A percentile compares a stretch with the other conserved stretches of the same genome.
Conservation (phyloP, 768 basidiomycete genomes). For the Serendipita indica region DNA sequence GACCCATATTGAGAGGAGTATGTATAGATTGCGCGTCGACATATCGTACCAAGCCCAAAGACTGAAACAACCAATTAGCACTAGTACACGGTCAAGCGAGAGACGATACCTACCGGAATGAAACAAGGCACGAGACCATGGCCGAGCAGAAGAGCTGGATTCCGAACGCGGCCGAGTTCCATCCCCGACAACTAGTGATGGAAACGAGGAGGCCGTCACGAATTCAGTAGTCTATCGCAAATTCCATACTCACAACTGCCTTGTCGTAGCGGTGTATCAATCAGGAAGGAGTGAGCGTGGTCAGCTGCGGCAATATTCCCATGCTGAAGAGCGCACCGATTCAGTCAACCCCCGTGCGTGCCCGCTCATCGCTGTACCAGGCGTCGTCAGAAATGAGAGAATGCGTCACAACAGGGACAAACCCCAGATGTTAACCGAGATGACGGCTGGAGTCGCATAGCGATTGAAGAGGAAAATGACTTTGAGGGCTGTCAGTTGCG, state of each 20-base stretch:
- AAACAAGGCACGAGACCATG: not conserved
- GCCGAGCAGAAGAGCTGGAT: not conserved
- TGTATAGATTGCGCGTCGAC: not conserved
- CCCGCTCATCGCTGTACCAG: not conserved
- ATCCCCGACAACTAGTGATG: not conserved
- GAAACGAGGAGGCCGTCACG: not conserved
- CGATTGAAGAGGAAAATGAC: constrained; percentile 11
- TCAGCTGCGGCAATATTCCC: not conserved
- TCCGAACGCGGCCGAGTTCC: not conserved
- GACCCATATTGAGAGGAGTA: not conserved
- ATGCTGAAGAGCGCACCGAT: not conserved
- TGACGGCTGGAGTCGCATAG: not conserved
- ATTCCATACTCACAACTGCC: not conserved
- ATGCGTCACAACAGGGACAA: not conserved
- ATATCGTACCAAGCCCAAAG: not conserved
- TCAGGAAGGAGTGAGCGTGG: too few species aligned
- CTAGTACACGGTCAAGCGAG: not conserved
- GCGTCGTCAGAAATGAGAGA: not conserved
- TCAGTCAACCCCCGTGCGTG: not conserved
- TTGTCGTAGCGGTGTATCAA: not conserved
- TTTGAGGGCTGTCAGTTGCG: not conserved
- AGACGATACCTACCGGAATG: not conserved
- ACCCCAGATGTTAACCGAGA: not conserved
- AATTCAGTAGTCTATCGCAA: not conserved
- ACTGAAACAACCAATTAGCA: not conserved